Evolutionary conservation across 1,284 basidiomycete species (phyloP).

Genomic region (Ganoderma leucocontextum): DNA sequence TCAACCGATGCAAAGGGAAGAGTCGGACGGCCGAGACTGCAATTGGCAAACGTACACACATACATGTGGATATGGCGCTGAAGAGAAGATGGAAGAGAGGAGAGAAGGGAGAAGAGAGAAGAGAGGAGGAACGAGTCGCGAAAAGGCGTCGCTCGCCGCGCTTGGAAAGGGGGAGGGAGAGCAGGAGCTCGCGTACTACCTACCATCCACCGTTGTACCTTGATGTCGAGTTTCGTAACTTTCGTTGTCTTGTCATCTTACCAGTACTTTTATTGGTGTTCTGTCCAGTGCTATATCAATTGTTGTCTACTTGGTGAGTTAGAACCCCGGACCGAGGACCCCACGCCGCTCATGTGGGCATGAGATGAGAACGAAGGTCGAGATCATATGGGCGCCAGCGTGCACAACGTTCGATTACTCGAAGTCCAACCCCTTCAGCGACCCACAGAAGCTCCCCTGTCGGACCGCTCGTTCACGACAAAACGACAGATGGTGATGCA

Average conservation of each 20-base stretch:
- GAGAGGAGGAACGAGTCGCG: neutral
- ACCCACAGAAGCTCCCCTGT: neutral
- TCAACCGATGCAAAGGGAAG: neutral
- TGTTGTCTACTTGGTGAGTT: neutral
- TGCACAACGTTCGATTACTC: too few species aligned
- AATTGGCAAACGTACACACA: neutral
- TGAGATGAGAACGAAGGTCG: neutral
- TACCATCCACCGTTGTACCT: neutral
- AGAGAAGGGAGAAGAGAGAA: neutral
- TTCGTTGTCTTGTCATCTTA: neutral
- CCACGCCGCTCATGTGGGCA: neutral
- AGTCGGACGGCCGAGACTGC: neutral
- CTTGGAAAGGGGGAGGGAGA: neutral
- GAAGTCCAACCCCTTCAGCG: neutral
- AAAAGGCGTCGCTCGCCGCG: constrained; percentile 4
- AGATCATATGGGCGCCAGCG: neutral
- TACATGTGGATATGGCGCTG: neutral
- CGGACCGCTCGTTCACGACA: neutral
- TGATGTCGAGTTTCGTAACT: neutral
- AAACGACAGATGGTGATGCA: constrained; percentile 1
- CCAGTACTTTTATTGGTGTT: neutral
- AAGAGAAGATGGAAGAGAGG: neutral
- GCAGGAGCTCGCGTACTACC: too few species aligned
- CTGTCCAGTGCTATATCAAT: neutral
- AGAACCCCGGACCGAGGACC: too few species aligned